Evolutionary conservation across 768 basidiomycete species (phyloP), one percentile per base, ranked within the genome.

Genomic region (Mycena pura): DNA sequence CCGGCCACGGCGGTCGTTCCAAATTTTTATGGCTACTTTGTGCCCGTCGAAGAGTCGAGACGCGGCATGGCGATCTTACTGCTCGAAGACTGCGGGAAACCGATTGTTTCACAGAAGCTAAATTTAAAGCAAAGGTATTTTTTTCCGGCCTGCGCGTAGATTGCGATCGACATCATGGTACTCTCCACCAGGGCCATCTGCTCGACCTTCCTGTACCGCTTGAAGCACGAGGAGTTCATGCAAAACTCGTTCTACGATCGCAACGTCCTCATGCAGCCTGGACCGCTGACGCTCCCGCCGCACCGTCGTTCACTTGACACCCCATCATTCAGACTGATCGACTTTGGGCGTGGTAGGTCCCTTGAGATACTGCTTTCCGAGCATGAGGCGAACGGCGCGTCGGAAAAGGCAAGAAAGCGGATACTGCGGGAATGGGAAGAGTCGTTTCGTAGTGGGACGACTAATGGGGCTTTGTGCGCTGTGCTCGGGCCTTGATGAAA

Each of bases 11-110:
- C 64, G 7, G 43, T 58, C 5, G 60, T 65, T 22, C 60, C 60
- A 9, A 62, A 62, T n/a, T 65, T 62, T 31, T 65, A 62, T 31
- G 64, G 64, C 17, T 65, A 58, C 40, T 65, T 53, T 15, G 60
- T 62, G 3, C 56, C 64, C 32, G 24, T 50, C 50, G 34, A 27
- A 11, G 21, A 15, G 6, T 28, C 6, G 10, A n/a, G n/a, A n/a
- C n/a, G 25, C 19, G 58, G 17, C 14, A 52, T 60, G 13, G 63
- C 62, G 9, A 59, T 67, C 17, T 21, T 69, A 21, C 51, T 69
- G 9, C 43, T 67, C 22, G 68, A 69, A 55, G 49, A 67, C 14
- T 69, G 68, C 34, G 63, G 68, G 13, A 10, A 5, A 6, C 59
- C 57, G 19, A 47, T 68, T 13, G 39, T 57, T 3, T 24, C 53